Percentiles rank a stretch among this genome's conserved stretches.
Conservation (phyloP, 2,329 filamentous ascomycete species). For the Elsinoe ampelina region DNA sequence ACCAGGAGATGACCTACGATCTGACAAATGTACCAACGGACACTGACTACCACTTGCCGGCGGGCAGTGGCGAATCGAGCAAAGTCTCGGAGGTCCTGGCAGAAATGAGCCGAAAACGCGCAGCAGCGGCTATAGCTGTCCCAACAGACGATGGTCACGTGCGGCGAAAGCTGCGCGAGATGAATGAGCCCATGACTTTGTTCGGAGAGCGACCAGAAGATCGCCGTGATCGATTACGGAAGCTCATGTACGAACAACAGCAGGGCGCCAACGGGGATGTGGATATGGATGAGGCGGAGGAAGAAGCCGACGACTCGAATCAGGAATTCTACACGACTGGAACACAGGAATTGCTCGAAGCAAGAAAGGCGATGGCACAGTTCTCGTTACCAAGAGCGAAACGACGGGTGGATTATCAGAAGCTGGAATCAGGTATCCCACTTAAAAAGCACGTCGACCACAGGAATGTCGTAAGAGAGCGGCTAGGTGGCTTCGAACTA, state of each 20-base stretch:
- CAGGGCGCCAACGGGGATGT: conserved; percentile 49
- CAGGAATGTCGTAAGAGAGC: conserved; percentile 78
- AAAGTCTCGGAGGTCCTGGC: conserved; percentile 76
- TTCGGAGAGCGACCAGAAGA: conserved; percentile 87
- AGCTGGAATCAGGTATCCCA: conserved; percentile 70
- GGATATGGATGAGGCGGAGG: conserved; percentile 40
- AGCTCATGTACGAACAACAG: conserved; percentile 61
- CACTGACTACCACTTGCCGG: conserved; percentile 73
- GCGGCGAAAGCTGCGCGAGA: conserved; percentile 66
- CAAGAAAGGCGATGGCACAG: conserved; percentile 67
- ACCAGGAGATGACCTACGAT: conserved; percentile 18
- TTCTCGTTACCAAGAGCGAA: conserved; percentile 80
- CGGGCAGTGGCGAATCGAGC: conserved; percentile 62
- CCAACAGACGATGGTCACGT: conserved; percentile 90
- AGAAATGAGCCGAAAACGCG: conserved; percentile 84
- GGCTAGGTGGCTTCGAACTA: conserved; percentile 72
- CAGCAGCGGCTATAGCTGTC: conserved; percentile 79
- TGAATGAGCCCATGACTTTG: conserved; percentile 87
- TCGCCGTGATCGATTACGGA: conserved; percentile 74
- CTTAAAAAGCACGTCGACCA: conserved; percentile 87
- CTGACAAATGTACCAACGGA: conserved; percentile 42
- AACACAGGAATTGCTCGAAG: conserved; percentile 60
- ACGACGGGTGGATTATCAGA: conserved; percentile 65
- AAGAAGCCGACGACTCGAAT: conserved; percentile 61
- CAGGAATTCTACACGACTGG: conserved; percentile 95